Conservation (phyloP, 441 rosid genomes). For the Corymbia citriodora region DNA sequence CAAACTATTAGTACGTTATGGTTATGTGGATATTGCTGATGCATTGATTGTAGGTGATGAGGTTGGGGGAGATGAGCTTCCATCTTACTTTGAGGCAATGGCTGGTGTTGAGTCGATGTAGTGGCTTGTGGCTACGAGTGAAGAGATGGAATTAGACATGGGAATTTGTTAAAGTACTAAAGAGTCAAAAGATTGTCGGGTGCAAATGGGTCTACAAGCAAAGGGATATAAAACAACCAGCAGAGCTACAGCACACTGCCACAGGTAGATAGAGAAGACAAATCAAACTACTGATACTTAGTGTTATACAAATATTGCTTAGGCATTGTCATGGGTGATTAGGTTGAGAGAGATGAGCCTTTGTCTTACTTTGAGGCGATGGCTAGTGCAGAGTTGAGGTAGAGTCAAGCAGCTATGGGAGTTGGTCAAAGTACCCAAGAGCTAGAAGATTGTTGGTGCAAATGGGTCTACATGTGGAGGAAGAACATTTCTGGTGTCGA, state of each 20-base stretch:
- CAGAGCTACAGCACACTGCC: background rate
- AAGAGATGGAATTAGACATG: background rate
- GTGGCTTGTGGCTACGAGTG: background rate
- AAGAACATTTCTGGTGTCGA: background rate
- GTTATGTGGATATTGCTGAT: no score
- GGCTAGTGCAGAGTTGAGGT: background rate
- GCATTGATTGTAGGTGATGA: no score
- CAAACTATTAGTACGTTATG: background rate
- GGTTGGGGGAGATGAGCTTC: no score
- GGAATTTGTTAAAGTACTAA: background rate
- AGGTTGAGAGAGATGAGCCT: background rate
- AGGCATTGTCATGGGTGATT: background rate
- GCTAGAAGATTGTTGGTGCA: background rate
- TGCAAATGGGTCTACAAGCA: background rate
- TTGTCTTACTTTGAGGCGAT: background rate
- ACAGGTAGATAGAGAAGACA: background rate
- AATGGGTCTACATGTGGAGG: background rate
- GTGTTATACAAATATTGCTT: background rate
- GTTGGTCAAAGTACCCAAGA: background rate
- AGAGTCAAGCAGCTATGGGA: background rate
- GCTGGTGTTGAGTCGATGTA: background rate
- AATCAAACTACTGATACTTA: background rate
- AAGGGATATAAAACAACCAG: background rate
- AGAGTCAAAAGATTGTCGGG: background rate
- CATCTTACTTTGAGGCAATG: background rate